These are phyloP conservation scores for Seiridium unicorne DNA, from an alignment of 2,329 filamentous ascomycete genomes.

Conservation along the genomic window DNA sequence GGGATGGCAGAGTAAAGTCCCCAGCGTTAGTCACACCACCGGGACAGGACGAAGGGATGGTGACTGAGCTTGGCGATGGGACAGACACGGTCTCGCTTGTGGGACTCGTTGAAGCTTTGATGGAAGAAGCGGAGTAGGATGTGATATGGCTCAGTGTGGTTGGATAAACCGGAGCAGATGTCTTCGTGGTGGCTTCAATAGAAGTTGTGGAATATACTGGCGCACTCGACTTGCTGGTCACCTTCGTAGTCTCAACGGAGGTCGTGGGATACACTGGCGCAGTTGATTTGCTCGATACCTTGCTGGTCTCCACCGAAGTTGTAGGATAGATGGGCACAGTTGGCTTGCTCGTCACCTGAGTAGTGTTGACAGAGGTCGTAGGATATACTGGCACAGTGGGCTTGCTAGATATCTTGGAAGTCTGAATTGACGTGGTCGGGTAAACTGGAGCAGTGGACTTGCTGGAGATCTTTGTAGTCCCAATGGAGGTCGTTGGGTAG, in stretches of 20 bases:
- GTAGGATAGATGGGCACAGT: background rate
- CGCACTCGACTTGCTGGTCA: constrained; percentile 5
- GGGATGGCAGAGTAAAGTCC: constrained; percentile 6
- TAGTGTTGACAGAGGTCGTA: background rate
- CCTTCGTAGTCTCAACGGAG: background rate
- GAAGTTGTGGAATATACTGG: constrained; percentile 9
- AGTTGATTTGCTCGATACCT: background rate
- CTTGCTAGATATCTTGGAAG: background rate
- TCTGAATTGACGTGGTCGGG: background rate
- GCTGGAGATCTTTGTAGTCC: background rate
- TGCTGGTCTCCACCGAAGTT: background rate
- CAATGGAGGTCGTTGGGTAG: constrained; percentile 5
- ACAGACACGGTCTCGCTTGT: background rate
- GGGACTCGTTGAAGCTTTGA: background rate
- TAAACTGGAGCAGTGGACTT: constrained; percentile 11
- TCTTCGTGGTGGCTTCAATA: background rate
- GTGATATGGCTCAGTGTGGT: constrained; percentile 5
- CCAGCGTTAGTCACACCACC: background rate
- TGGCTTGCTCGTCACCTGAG: background rate
- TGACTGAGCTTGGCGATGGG: constrained; percentile 4
- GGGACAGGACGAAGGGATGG: constrained; percentile 14
- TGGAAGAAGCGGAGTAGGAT: background rate
- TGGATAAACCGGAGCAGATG: constrained; percentile 13
- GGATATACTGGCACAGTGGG: background rate
- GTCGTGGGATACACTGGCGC: background rate